Evolutionary conservation across 2,329 filamentous ascomycete species (phyloP), one percentile per base, ranked within the genome.

Genomic region (Xylaria sp.): DNA sequence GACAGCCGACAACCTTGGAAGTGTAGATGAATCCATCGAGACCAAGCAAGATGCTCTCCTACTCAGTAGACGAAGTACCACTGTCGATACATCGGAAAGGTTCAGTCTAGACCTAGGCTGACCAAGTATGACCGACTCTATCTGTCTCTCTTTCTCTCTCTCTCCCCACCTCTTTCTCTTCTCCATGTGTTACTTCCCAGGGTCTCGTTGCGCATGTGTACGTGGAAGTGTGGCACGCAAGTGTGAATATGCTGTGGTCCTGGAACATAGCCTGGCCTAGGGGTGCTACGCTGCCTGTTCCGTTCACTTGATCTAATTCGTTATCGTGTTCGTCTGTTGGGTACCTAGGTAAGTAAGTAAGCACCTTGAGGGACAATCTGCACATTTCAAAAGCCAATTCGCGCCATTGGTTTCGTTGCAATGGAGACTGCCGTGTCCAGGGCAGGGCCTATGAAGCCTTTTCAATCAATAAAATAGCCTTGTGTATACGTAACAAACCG

Each of bases 81-180:
- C n/a, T n/a, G n/a, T n/a, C n/a, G n/a, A n/a, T n/a, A n/a, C n/a
- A n/a, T n/a, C n/a, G n/a, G n/a, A n/a, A n/a, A n/a, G n/a, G n/a
- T n/a, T n/a, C n/a, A 40, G 19, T 52, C 55, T 58, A 46, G 47
- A 33, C 46, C 46, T 58, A 51, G 17, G 11, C 14, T 25, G 12
- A 11, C 35, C 3, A 15, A 3, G 8, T 21, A 37, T 57, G n/a
- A n/a, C 7, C 28, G 31, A 50, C 28, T 49, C 45, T 45, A 25
- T 8, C 6, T 43, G 3, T n/a, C 37, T 40, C 28, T 31, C 28
- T 4, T 9, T 31, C 9, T 31, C 9, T 31, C 9, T 31, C 9
- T 31, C 9, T 31, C n/a, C n/a, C n/a, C n/a, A n/a, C n/a, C n/a
- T 31, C 9, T 31, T 31, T 31, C 9, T 31, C 9, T 31, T 31